Percentiles rank a stretch among this genome's conserved stretches.
phyloP scores from a whole-genome alignment of 345 rosid species.

The Pelargonium nanum region DNA sequence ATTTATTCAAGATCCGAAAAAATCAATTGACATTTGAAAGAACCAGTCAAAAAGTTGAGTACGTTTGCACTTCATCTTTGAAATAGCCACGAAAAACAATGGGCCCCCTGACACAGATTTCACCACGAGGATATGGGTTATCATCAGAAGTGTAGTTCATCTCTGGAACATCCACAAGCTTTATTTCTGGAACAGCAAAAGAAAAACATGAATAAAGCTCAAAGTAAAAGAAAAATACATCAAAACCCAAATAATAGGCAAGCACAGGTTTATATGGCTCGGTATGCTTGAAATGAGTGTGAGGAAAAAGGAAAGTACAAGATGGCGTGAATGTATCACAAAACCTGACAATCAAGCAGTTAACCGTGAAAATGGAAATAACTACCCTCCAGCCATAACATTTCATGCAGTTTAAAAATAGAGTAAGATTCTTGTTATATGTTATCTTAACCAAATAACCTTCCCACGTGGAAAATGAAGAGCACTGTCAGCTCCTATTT shows the following conservation, averaged over 20 bases:
- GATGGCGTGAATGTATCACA: no score
- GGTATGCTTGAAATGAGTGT: no score
- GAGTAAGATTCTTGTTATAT: not conserved
- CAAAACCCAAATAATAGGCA: not conserved
- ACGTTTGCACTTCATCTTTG: slow-evolving; percentile 96
- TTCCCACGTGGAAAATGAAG: not conserved
- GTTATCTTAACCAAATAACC: not conserved
- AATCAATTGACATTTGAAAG: slow-evolving; percentile 3
- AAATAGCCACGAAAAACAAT: slow-evolving; percentile 66
- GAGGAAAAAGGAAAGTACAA: no score
- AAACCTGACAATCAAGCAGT: no score
- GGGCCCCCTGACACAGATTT: slow-evolving; percentile 97
- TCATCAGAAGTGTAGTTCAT: slow-evolving; percentile 90
- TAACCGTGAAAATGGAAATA: no score
- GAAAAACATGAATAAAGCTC: slow-evolving; percentile 4
- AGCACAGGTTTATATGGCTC: no score
- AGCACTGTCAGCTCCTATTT: not conserved
- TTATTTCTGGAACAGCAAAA: slow-evolving; percentile 51
- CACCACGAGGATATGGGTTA: slow-evolving; percentile 86
- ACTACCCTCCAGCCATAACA: not conserved
- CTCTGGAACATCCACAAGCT: slow-evolving; percentile 93
- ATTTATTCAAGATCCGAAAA: slow-evolving; percentile 1
- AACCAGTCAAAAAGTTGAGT: slow-evolving; percentile 11
- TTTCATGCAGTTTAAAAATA: not conserved
- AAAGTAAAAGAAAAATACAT: not conserved